Evolutionary conservation across 139 green algal species (phyloP).

Genomic region (Closterium sp.): DNA sequence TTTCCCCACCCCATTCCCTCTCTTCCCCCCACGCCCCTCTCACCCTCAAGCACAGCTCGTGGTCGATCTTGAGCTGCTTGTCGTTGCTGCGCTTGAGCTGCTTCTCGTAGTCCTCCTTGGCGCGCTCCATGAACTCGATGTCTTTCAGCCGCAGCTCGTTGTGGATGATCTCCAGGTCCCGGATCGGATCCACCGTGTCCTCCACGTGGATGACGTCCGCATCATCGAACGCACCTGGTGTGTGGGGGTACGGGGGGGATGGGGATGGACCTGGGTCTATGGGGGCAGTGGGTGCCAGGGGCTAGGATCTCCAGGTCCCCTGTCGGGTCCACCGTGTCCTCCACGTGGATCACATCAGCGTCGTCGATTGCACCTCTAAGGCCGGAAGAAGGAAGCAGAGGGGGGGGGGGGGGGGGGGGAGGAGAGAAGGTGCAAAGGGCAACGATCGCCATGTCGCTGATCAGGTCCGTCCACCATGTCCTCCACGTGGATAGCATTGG

Average conservation of each 20-base stretch:
- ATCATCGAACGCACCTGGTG: constrained; percentile 81
- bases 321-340: constrained; percentile 89
- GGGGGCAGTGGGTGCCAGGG: too few species aligned
- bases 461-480: too few species aligned
- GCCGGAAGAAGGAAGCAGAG: background rate
- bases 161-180: constrained; percentile 97
- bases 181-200: constrained; percentile 93
- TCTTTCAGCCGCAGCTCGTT: constrained; percentile 72
- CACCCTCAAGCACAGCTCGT: constrained; percentile 25
- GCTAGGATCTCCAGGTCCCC: too few species aligned
- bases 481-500: too few species aligned
- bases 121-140: constrained; percentile 45
- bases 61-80: constrained; percentile 43
- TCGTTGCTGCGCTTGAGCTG: constrained; percentile 47
- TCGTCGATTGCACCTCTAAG: constrained; percentile 87
- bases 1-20: too few species aligned
- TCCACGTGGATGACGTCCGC: constrained; percentile 84
- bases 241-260: too few species aligned
- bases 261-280: too few species aligned
- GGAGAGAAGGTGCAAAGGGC: background rate
- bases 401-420: background rate
- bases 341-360: constrained; percentile 79
- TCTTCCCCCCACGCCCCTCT: background rate
- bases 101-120: constrained; percentile 38
- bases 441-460: too few species aligned